These are phyloP conservation scores for Phialophora verrucosa DNA, from an alignment of 2,329 filamentous ascomycete species.

Conservation along the genomic window DNA sequence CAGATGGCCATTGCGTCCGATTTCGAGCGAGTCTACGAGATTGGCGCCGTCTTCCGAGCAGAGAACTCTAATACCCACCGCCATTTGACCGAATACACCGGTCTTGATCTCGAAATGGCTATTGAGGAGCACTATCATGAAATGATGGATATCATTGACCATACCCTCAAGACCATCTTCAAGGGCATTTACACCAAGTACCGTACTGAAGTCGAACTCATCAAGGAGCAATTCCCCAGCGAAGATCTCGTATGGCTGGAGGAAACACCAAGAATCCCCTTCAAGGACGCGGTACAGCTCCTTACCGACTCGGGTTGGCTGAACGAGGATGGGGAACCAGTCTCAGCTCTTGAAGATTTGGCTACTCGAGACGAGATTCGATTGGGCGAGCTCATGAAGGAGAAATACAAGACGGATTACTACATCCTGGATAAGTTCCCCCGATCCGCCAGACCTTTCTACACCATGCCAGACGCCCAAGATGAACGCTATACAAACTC, in stretches of 20 bases:
- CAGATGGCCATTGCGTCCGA: constrained; percentile 92
- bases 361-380: constrained; percentile 85
- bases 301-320: constrained; percentile 77
- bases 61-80: constrained; percentile 96
- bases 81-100: constrained; percentile 93
- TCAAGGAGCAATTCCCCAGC: constrained; percentile 84
- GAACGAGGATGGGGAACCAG: constrained; percentile 74
- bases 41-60: constrained; percentile 87
- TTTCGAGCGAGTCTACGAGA: constrained; percentile 86
- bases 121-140: constrained; percentile 90
- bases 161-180: constrained; percentile 80
- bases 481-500: constrained; percentile 81
- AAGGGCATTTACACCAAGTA: constrained; percentile 71
- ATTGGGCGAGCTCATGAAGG: constrained; percentile 80
- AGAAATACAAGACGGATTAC: constrained; percentile 87
- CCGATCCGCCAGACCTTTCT: constrained; percentile 81
- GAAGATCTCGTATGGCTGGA: constrained; percentile 87
- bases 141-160: constrained; percentile 77
- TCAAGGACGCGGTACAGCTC: constrained; percentile 78
- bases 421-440: constrained; percentile 96
- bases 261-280: constrained; percentile 79
- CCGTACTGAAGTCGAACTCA: constrained; percentile 73
- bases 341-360: constrained; percentile 77
- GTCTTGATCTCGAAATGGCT: constrained; percentile 89
- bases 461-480: constrained; percentile 81